Evolutionary conservation across 2,329 filamentous ascomycete species (phyloP).

Genomic region (Colletotrichum sp.): DNA sequence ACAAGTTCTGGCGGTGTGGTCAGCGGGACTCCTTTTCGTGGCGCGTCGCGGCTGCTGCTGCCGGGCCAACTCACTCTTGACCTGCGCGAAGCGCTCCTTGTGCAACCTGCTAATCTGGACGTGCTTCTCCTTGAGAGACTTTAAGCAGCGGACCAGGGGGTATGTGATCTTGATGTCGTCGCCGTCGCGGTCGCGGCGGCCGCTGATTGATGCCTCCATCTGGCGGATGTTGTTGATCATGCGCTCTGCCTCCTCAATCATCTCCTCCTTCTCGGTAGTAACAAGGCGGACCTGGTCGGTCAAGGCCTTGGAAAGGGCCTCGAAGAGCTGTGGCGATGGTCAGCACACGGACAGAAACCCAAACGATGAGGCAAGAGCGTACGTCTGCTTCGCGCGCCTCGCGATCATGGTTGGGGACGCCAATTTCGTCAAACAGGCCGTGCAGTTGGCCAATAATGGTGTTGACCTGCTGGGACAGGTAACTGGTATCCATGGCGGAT

Average conservation of each 20-base stretch:
- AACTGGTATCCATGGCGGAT: constrained; percentile 80
- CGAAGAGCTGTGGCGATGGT: constrained; percentile 71
- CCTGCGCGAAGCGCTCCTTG: constrained; percentile 91
- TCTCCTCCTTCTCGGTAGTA: constrained; percentile 84
- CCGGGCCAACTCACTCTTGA: constrained; percentile 74
- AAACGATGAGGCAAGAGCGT: constrained; percentile 30
- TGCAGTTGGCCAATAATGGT: constrained; percentile 93
- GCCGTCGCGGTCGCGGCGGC: constrained; percentile 69
- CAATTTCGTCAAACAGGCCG: constrained; percentile 96
- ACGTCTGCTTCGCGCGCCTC: constrained; percentile 91
- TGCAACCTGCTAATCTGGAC: constrained; percentile 80
- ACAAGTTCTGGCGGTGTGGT: constrained; percentile 72
- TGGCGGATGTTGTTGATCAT: constrained; percentile 87
- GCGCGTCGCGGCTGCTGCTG: not conserved
- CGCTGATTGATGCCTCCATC: constrained; percentile 90
- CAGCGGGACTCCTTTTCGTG: not conserved
- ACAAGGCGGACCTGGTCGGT: constrained; percentile 89
- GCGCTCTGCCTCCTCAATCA: constrained; percentile 88
- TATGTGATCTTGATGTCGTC: constrained; percentile 80
- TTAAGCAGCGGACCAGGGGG: constrained; percentile 81
- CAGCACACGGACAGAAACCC: not conserved
- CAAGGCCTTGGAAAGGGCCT: constrained; percentile 87
- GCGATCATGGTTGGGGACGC: constrained; percentile 91
- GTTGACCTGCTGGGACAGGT: constrained; percentile 93
- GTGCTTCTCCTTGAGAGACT: constrained; percentile 85